Percentiles rank a stretch among this genome's conserved stretches.
phyloP scores from a whole-genome alignment of 345 rosid species.

The Mangifera indica region DNA sequence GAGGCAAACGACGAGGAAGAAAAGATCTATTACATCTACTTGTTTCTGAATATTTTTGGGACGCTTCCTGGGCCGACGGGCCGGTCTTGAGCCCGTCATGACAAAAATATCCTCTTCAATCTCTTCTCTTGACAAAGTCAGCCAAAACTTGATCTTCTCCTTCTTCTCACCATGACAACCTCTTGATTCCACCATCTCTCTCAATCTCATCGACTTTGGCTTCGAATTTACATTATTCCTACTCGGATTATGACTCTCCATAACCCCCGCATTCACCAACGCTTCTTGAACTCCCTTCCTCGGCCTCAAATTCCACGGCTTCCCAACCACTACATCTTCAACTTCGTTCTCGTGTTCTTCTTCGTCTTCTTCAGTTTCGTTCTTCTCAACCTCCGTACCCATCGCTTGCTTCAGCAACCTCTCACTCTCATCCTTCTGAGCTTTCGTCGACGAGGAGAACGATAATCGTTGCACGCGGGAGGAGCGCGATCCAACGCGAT shows the following conservation, averaged over 20 bases:
- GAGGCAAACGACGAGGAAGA: not conserved
- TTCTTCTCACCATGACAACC: constrained; percentile 47
- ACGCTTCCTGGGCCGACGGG: constrained; percentile 75
- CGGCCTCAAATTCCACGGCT: constrained; percentile 85
- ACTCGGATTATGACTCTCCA: constrained; percentile 6
- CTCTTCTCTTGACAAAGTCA: constrained; percentile 76
- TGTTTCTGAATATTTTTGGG: constrained; percentile 71
- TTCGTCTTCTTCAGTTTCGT: constrained; percentile 29
- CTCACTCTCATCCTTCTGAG: not conserved
- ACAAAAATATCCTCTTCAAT: constrained; percentile 88
- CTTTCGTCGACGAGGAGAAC: constrained; percentile 32
- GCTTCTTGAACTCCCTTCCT: constrained; percentile 36
- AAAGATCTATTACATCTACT: constrained; percentile 56
- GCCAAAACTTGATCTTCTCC: constrained; percentile 69
- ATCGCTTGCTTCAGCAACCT: constrained; percentile 8
- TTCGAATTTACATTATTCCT: constrained; percentile 27
- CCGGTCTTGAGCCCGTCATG: constrained; percentile 80
- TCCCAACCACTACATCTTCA: constrained; percentile 41
- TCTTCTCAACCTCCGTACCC: constrained; percentile 18
- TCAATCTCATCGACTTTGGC: constrained; percentile 63
- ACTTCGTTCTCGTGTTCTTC: constrained; percentile 23
- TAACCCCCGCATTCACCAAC: constrained; percentile 21
- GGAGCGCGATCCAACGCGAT: constrained; percentile 64
- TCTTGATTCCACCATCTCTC: constrained; percentile 56
- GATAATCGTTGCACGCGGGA: constrained; percentile 51